Evolutionary conservation across 1,284 basidiomycete species (phyloP).

Genomic region (Ustilago xerochloae): DNA sequence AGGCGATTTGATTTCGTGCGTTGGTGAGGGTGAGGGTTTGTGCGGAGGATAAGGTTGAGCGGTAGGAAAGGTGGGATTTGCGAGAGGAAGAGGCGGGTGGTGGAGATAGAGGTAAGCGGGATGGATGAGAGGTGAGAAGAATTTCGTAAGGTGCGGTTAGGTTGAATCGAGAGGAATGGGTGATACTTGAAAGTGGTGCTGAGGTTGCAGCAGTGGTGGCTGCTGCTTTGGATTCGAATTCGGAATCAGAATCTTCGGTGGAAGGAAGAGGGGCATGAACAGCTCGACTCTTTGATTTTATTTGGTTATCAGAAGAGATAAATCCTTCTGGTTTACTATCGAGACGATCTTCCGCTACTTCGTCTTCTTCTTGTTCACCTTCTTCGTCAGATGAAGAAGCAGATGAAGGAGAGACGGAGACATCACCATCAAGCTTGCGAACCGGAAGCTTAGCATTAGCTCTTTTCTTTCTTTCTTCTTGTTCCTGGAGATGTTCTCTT

Average conservation of each 20-base stretch:
- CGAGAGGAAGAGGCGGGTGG: constrained; percentile 3
- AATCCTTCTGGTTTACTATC: background rate
- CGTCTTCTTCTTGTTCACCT: constrained; percentile 13
- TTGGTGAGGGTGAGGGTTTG: constrained; percentile 27
- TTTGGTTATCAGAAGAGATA: constrained; percentile 11
- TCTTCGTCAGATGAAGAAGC: no score
- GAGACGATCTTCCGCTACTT: constrained; percentile 13
- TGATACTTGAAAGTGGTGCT: constrained; percentile 39
- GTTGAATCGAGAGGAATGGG: constrained; percentile 56
- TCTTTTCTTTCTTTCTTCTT: constrained; percentile 34
- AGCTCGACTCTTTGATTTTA: constrained; percentile 35
- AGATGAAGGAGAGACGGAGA: background rate
- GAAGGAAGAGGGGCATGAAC: constrained; percentile 42
- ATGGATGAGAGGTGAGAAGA: constrained; percentile 32
- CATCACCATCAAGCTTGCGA: constrained; percentile 25
- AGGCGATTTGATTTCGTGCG: constrained; percentile 67
- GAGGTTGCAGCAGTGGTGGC: background rate
- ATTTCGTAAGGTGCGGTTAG: constrained; percentile 59
- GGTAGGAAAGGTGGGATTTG: constrained; percentile 13
- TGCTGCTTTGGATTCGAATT: constrained; percentile 1
- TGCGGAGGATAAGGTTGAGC: constrained; percentile 5
- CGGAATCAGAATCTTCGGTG: constrained; percentile 14
- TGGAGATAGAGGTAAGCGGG: constrained; percentile 19
- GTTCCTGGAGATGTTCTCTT: constrained; percentile 29
- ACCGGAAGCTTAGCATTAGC: constrained; percentile 36